Evolutionary conservation across 2,329 filamentous ascomycete genomes (phyloP).

Genomic region (Paramyrothecium roridum): DNA sequence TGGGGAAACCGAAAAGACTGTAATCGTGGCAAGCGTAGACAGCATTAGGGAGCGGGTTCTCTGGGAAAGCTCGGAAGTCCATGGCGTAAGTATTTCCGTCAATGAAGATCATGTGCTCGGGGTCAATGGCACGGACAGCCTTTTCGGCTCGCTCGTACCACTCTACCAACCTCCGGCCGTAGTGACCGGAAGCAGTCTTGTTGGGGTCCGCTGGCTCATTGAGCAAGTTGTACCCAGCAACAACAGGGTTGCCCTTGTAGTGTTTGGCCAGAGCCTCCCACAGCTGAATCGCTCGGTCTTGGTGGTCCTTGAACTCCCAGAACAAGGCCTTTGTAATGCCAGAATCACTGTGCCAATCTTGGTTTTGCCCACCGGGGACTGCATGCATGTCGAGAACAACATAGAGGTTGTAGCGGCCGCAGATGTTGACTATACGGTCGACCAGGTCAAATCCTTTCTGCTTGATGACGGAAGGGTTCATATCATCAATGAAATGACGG

Average conservation of each 20-base stretch:
- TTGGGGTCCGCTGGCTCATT: slow-evolving; percentile 27
- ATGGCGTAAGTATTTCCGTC: slow-evolving; percentile 54
- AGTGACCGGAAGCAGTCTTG: slow-evolving; percentile 16
- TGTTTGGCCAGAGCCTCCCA: slow-evolving; percentile 39
- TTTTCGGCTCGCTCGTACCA: slow-evolving; percentile 38
- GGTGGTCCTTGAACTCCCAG: slow-evolving; percentile 44
- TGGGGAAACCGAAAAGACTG: slow-evolving; percentile 45
- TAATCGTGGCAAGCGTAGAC: slow-evolving; percentile 56
- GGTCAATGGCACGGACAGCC: slow-evolving; percentile 36
- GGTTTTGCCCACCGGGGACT: slow-evolving; percentile 42
- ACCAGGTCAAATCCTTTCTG: slow-evolving; percentile 44
- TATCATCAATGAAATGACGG: slow-evolving; percentile 51
- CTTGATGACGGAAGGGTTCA: slow-evolving; percentile 45
- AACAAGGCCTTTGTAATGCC: slow-evolving; percentile 35
- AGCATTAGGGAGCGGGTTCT: slow-evolving; percentile 38
- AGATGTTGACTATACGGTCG: slow-evolving; percentile 45
- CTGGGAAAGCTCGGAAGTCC: slow-evolving; percentile 42
- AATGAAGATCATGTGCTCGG: slow-evolving; percentile 46
- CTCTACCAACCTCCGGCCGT: slow-evolving; percentile 25
- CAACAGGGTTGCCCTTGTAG: slow-evolving; percentile 37
- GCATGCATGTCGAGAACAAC: slow-evolving; percentile 43
- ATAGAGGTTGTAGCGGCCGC: slow-evolving; percentile 37
- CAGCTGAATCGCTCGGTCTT: slow-evolving; percentile 40
- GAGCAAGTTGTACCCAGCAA: slow-evolving; percentile 37
- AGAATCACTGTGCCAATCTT: slow-evolving; percentile 43